Evolutionary conservation across 1,284 basidiomycete genomes (phyloP), one percentile per base, ranked within the genome.

Genomic region (Ustilago vetiveriae): DNA sequence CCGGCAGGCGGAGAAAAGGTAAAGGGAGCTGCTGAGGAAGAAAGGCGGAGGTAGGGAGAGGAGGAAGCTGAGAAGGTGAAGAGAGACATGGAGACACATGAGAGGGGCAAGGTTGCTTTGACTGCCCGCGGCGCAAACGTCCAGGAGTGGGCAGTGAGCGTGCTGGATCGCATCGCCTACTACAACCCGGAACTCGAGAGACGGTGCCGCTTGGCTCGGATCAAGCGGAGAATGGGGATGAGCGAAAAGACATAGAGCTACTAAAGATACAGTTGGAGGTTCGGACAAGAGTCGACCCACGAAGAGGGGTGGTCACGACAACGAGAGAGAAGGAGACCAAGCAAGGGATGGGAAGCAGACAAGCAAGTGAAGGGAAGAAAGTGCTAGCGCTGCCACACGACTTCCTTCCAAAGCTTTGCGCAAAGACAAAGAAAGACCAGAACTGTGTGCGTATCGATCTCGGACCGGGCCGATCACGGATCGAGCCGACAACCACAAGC

Each of bases 231-330:
- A 26, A 21, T 5, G 17, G 26, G 11, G 27, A 17, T 21, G 46
- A 35, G 35, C n/a, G n/a, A 37, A 32, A 37, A 14, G 23, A 40
- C 33, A 56, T 8, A 43, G 37, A 40, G 43, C 50, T 53, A 58
- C 36, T 37, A 37, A 21, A 54, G 54, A 65, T 65, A 65, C 62
- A 65, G 62, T 65, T 47, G 27, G 47, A 38, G 37, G 9, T 29
- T 29, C 13, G 27, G 26, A 23, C 19, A 48, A 37, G 36, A 37
- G 36, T 21, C 36, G 3, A 37, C 36, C n/a, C 36, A 37, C 19
- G 36, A 37, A 21, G 17, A 19, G 13, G 21, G 13, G 6, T n/a
- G n/a, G 17, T 21, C 26, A 26, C 11, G 19, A 29, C 6, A 41
- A 6, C 17, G 27, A 33, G 35, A 21, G 19, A 13, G 26, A 44